Conservation (phyloP, 345 rosid species). For the Orychophragmus violaceus region DNA sequence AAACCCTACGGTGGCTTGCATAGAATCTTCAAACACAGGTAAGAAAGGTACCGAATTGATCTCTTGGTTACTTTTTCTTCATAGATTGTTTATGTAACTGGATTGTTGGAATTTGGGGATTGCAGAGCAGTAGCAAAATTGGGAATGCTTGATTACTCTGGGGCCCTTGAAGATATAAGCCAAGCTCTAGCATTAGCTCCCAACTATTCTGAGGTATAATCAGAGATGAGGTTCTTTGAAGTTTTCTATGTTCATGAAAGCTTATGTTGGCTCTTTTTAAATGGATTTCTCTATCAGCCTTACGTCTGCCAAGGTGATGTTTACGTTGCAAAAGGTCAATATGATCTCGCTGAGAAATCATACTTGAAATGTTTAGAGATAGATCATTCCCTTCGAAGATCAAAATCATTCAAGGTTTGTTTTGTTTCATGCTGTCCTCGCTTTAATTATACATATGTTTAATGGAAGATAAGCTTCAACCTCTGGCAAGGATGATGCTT, state of each 20-base stretch:
- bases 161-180: constrained; percentile 76
- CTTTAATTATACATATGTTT: too few relatives aligned
- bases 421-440: neutral
- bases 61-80: neutral
- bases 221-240: neutral
- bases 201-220: constrained; percentile 49
- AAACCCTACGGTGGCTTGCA: constrained; percentile 76
- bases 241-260: neutral
- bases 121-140: constrained; percentile 61
- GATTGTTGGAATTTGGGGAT: constrained; percentile 2
- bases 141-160: constrained; percentile 47
- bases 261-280: neutral
- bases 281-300: constrained; percentile 36
- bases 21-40: constrained; percentile 63
- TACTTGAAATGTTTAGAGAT: constrained; percentile 53
- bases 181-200: constrained; percentile 51
- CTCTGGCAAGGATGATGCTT: neutral
- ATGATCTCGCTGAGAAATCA: constrained; percentile 59
- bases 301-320: constrained; percentile 80
- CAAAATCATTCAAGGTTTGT: constrained; percentile 70
- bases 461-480: neutral
- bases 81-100: neutral
- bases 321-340: constrained; percentile 53
- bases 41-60: neutral
- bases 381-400: constrained; percentile 67